Base-by-base conservation (phyloP, 2,329 filamentous ascomycete species). In the Pyricularia pennisetigena region DNA sequence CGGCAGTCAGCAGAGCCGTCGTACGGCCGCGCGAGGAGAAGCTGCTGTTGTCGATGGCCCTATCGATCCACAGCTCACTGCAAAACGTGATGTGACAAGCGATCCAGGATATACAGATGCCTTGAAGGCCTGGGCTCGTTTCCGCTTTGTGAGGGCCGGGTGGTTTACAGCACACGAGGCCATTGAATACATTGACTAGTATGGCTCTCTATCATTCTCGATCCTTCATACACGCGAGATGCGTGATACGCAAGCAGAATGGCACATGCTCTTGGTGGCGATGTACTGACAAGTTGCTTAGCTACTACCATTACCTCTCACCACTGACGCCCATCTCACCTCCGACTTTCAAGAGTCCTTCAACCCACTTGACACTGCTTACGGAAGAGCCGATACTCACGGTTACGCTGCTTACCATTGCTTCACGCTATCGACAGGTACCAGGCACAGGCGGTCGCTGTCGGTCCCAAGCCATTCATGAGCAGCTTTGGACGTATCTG, bases 141-240 rank as follows among this genome's bases (percentile, higher is more conserved):
- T 97, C 76, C 89, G 94, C 62, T 98, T 98, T 76, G 94, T 98
- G n/a, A 89, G 93, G 68, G 93, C 93, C 9, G 95, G 95, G 10
- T 98, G 94, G 94, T 95, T 99, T 77, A 97, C 93, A 0, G 91
- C 94, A 0, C 88, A 91, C 72, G 95, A 99, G 78, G 94, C 93
- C 26, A 94, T 98, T 77, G 89, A 90, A 62, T 98, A 98, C 75
- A 92, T 99, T 71, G 90, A 94, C 76, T 98, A 98, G 89, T 92
- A 84, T 74, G 87, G 80, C 7, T 49, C 41, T 49, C 20, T 16
- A 20, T 49, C 20, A 16, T 12, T n/a, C n/a, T n/a, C n/a, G n/a
- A n/a, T n/a, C n/a, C n/a, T n/a, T n/a, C n/a, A n/a, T n/a, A n/a
- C n/a, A n/a, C n/a, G n/a, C n/a, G n/a, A n/a, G n/a, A n/a, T n/a